Evolutionary conservation across 2,329 filamentous ascomycete genomes (phyloP), one percentile per base, ranked within the genome.

Genomic region (Botrytis porri): DNA sequence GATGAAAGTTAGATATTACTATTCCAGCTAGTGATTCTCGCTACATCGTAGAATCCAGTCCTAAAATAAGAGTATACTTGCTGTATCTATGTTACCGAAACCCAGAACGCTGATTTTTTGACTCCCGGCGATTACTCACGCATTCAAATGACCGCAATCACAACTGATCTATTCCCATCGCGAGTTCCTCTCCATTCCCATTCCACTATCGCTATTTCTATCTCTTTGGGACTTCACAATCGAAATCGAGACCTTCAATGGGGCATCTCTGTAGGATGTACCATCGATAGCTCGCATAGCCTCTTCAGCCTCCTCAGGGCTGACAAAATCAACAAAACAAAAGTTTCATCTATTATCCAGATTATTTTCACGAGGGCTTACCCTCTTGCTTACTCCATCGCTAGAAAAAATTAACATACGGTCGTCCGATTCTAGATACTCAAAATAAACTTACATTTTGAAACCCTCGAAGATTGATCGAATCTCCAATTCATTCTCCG

Each of bases 301-400:
- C 14, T 60, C 59, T 64, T 32, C 10, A 29, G 69, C 69, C 35
- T 51, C 57, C 32, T 70, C 59, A 5, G 25, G 16, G 29, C 32
- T 70, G 5, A 25, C 20, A 10, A 70, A 64, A 32, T 64, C 57
- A 29, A 70, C 32, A 12, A 64, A 70, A 20, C 69, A 70, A 18
- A 64, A 70, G 12, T 64, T 70, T 48, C 29, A 32, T 62, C 69
- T 16, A 29, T 57, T 22, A 41, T 66, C 32, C 29, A 7, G 43
- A 29, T 57, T 12, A 1, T 51, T n/a, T 10, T 59, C 32, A 25
- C 35, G 32, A 18, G 69, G 69, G 10, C 69, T 64, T 1, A 70
- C 35, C 18, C 59, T 64, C 41, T 70, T 64, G n/a, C 69, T 64
- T 4, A 70, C 43, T 41, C n/a, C 43, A 41, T 64, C 60, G 1